Evolutionary conservation across 108 stramenopile species (phyloP).

Genomic region (Chaetoceros muelleri): DNA sequence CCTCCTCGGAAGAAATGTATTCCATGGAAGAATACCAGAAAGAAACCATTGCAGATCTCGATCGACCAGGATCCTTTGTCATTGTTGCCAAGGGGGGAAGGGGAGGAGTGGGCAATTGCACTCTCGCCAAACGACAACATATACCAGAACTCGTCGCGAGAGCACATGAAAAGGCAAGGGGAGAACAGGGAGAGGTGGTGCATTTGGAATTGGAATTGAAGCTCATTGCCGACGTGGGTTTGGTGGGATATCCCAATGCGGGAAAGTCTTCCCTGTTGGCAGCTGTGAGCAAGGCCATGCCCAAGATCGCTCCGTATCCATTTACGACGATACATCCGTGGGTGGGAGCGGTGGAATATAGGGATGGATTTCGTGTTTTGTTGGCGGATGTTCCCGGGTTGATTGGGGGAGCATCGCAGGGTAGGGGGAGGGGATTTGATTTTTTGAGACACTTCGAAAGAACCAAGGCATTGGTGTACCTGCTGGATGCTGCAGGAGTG

Average conservation of each 20-base stretch:
- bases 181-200: constrained; percentile 31
- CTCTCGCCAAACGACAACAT: constrained; percentile 42
- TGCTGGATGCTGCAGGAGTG: constrained; percentile 71
- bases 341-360: constrained; percentile 80
- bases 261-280: constrained; percentile 89
- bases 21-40: constrained; percentile 37
- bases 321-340: constrained; percentile 96
- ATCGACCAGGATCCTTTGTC: constrained; percentile 53
- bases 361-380: constrained; percentile 65
- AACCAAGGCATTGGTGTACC: constrained; percentile 69
- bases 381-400: constrained; percentile 96
- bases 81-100: constrained; percentile 70
- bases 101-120: constrained; percentile 54
- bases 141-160: constrained; percentile 16
- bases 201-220: constrained; percentile 88
- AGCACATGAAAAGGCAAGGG: constrained; percentile 29
- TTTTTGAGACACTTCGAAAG: constrained; percentile 92
- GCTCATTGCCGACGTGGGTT: constrained; percentile 92
- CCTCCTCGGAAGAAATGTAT: background rate
- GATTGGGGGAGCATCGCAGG: constrained; percentile 89
- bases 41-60: constrained; percentile 63
- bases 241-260: constrained; percentile 99
- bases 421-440: constrained; percentile 91
- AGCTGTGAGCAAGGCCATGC: constrained; percentile 82
- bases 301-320: constrained; percentile 93